Evolutionary conservation across 106 monocot species (phyloP).

Genomic region (Acorus gramineus): DNA sequence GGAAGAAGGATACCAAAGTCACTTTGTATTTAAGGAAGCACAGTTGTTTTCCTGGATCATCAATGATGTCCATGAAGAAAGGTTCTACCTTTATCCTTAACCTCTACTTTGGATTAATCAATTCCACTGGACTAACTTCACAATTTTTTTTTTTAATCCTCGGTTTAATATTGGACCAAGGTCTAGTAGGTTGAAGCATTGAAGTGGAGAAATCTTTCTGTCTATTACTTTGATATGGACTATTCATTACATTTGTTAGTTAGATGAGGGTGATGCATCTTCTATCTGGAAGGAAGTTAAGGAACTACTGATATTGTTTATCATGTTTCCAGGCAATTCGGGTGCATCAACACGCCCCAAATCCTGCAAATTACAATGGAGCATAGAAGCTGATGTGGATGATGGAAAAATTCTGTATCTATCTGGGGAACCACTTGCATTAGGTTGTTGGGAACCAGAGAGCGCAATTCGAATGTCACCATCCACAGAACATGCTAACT

Average conservation of each 20-base stretch:
- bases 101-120: background rate
- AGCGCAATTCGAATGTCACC: slow-evolving; percentile 66
- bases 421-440: slow-evolving; percentile 62
- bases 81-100: slow-evolving; percentile 19
- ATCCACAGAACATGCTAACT: slow-evolving; percentile 31
- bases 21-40: slow-evolving; percentile 11
- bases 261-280: too few relatives aligned
- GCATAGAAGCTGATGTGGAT: slow-evolving; percentile 65
- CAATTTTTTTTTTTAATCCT: background rate
- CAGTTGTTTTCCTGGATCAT: slow-evolving; percentile 12
- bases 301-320: too few relatives aligned
- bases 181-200: too few relatives aligned
- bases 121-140: background rate
- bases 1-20: slow-evolving; percentile 12
- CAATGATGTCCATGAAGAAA: slow-evolving; percentile 14
- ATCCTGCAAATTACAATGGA: slow-evolving; percentile 64
- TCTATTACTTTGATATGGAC: too few relatives aligned
- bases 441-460: slow-evolving; percentile 85
- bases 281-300: too few relatives aligned
- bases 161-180: background rate
- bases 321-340: slow-evolving; percentile 39
- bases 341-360: slow-evolving; percentile 14
- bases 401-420: slow-evolving; percentile 52
- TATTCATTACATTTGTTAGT: too few relatives aligned
- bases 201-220: too few relatives aligned